Evolutionary conservation across 345 rosid genomes (phyloP).

Genomic region (Aquilaria sinensis): DNA sequence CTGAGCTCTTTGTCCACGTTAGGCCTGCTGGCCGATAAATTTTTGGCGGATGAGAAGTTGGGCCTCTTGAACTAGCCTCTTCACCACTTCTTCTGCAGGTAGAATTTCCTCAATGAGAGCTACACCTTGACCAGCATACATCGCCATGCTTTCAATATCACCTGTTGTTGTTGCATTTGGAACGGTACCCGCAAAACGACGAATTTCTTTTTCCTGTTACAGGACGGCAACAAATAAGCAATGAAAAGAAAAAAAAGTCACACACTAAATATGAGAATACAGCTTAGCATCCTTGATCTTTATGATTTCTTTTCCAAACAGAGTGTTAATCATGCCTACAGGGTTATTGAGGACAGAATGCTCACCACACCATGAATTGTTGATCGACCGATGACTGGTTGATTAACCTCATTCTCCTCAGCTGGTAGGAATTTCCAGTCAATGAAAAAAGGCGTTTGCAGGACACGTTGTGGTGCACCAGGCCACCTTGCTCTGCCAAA

Average conservation of each 20-base stretch:
- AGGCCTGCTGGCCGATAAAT: conserved; percentile 11
- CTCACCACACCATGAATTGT: conserved; percentile 59
- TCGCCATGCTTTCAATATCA: conserved; percentile 81
- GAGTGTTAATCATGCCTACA: neutral
- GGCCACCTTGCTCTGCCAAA: conserved; percentile 93
- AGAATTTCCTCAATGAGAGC: conserved; percentile 74
- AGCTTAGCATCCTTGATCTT: too few relatives aligned
- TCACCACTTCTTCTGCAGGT: conserved; percentile 64
- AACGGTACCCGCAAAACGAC: conserved; percentile 59
- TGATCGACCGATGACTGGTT: conserved; percentile 74
- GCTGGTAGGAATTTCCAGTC: conserved; percentile 59
- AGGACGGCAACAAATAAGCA: neutral
- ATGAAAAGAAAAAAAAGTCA: neutral
- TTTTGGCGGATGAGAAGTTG: conserved; percentile 37
- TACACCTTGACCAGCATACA: conserved; percentile 88
- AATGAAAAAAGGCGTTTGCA: conserved; percentile 55
- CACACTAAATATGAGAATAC: too few relatives aligned
- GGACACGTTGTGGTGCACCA: conserved; percentile 68
- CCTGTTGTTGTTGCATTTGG: conserved; percentile 65
- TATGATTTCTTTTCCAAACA: neutral
- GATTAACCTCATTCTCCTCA: conserved; percentile 51
- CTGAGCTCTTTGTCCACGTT: neutral
- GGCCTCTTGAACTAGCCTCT: conserved; percentile 60
- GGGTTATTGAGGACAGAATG: neutral
- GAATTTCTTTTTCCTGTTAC: conserved; percentile 69